These are phyloP conservation scores for Floccularia luteovirens DNA, from an alignment of 768 basidiomycete genomes.

Conservation along the genomic window DNA sequence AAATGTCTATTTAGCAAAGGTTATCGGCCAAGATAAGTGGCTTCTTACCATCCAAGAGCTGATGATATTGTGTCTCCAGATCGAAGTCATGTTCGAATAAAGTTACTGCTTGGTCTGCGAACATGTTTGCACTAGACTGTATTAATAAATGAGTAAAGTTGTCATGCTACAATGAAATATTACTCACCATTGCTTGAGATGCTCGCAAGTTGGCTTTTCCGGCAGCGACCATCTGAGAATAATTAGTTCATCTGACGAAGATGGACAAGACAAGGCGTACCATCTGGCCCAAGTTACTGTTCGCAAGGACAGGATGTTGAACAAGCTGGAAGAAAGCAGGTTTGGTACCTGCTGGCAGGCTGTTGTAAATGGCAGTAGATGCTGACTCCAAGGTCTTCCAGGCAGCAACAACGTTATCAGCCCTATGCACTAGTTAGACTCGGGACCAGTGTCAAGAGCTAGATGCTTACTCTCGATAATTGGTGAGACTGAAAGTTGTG, in stretches of 20 bases:
- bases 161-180: neutral
- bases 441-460: too few relatives aligned
- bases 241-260: neutral
- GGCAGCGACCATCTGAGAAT: slow-evolving; percentile 38
- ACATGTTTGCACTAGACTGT: slow-evolving; percentile 46
- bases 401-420: slow-evolving; percentile 43
- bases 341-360: slow-evolving; percentile 35
- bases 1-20: neutral
- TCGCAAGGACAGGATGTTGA: slow-evolving; percentile 55
- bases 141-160: neutral
- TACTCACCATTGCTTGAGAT: slow-evolving; percentile 45
- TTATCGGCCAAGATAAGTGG: slow-evolving; percentile 1
- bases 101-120: slow-evolving; percentile 45
- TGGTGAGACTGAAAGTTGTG: slow-evolving; percentile 54
- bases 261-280: slow-evolving; percentile 12
- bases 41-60: slow-evolving; percentile 39
- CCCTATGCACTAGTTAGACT: slow-evolving; percentile 30
- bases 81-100: slow-evolving; percentile 58
- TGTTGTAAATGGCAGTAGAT: slow-evolving; percentile 48
- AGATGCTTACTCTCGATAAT: slow-evolving; percentile 57
- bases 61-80: slow-evolving; percentile 54
- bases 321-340: slow-evolving; percentile 70
- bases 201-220: slow-evolving; percentile 56
- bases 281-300: slow-evolving; percentile 49
- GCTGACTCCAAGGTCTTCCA: slow-evolving; percentile 42